phyloP scores from a whole-genome alignment of 2,329 filamentous ascomycete genomes.

The Xylaria hypoxylon region DNA sequence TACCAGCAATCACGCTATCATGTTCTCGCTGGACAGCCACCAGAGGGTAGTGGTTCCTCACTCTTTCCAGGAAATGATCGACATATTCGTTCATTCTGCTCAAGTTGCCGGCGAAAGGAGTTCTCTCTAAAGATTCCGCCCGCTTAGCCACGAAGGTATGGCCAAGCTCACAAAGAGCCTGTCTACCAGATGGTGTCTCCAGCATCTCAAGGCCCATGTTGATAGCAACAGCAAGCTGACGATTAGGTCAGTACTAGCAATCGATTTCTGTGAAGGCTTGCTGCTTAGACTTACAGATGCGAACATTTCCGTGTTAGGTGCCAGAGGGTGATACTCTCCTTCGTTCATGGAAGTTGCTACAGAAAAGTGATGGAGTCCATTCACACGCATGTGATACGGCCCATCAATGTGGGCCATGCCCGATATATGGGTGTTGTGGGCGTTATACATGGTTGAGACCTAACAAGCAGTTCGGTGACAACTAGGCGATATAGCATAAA shows the following conservation, averaged over 20 bases:
- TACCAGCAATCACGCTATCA: background rate
- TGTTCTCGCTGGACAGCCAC: background rate
- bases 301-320: background rate
- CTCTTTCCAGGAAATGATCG: background rate
- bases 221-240: background rate
- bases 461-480: too few species aligned
- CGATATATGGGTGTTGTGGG: too few species aligned
- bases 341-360: background rate
- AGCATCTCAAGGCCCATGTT: background rate
- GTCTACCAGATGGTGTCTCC: background rate
- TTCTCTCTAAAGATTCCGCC: too few species aligned
- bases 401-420: too few species aligned
- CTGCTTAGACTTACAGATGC: background rate
- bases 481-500: too few species aligned
- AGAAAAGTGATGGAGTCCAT: background rate
- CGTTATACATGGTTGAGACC: too few species aligned
- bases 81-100: background rate
- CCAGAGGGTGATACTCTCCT: background rate
- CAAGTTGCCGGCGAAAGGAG: background rate
- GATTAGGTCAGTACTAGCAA: background rate
- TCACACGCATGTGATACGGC: background rate
- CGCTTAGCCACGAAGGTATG: background rate
- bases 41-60: constrained; percentile 1
- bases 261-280: background rate
- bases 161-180: background rate